Evolutionary conservation across 176 grass and related monocot species (phyloP), one percentile per base, ranked within the genome.

Genomic region (Musa troglodytarum): DNA sequence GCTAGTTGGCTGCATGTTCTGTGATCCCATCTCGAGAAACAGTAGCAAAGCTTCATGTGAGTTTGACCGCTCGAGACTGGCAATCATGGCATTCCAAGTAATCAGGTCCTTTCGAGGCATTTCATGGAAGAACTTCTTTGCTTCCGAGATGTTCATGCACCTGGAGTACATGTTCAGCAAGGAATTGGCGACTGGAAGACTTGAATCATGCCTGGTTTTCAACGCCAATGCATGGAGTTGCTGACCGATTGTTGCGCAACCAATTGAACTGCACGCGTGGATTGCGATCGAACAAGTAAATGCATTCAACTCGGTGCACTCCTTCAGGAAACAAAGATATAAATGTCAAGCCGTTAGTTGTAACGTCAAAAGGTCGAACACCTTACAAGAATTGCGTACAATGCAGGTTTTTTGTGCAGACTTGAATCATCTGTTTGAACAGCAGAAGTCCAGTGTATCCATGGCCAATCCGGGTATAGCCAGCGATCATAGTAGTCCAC

Each of bases 81-180:
- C 78, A 70, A 88, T 92, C 82, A 88, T 88, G 19, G 86, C 83
- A 52, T 92, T 88, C 86, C 86, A 88, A 16, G 76, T 86, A 73
- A 86, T 78, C 69, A 84, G 49, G 67, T 84, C 87, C 67, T 63
- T 88, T 51, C 57, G 67, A 28, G 65, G 50, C 63, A 85, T 86
- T 83, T 81, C 81, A 72, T 76, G 59, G 75, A 92, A 92, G 53
- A 76, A 51, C 81, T 52, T 78, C 51, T 74, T 84, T 54, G 81
- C 83, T 52, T 79, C 78, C 51, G 62, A 29, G 52, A 86, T 58
- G 11, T 53, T 74, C 75, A 71, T 80, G 82, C 81, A 92, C 28
- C 43, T 74, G 34, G 78, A 82, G 54, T 88, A 92, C 86, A 88
- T 70, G 74, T 88, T 17, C 6, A 92, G 50, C 72, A 86, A 74